Conservation (phyloP, 805 yeast species). For the Wickerhamomyces subpelliculosus region DNA sequence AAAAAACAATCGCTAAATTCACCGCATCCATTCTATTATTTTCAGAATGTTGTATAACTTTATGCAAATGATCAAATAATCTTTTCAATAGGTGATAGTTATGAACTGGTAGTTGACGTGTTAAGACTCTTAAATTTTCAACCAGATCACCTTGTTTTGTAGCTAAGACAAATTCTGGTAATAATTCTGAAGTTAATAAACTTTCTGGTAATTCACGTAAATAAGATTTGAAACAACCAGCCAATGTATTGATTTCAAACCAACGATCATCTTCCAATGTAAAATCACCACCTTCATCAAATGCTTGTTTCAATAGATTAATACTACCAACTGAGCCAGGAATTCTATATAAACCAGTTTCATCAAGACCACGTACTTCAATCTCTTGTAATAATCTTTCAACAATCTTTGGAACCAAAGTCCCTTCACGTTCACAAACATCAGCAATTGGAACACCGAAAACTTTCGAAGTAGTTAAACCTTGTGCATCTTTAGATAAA, state of each 20-base stretch:
- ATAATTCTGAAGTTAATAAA: constrained; percentile 58
- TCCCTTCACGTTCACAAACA: constrained; percentile 66
- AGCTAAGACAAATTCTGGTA: constrained; percentile 47
- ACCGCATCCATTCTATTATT: constrained; percentile 82
- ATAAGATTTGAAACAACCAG: constrained; percentile 81
- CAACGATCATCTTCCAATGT: constrained; percentile 48
- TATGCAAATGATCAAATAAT: constrained; percentile 61
- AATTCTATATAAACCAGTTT: constrained; percentile 81
- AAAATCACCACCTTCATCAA: constrained; percentile 42
- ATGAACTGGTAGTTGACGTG: constrained; percentile 47
- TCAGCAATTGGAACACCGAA: constrained; percentile 83
- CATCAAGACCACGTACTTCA: constrained; percentile 83
- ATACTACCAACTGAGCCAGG: constrained; percentile 59
- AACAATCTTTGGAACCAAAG: constrained; percentile 58
- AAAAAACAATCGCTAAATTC: constrained; percentile 84
- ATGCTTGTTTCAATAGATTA: constrained; percentile 44
- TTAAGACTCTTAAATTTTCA: constrained; percentile 25
- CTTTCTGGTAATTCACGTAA: constrained; percentile 86
- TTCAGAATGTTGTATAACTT: constrained; percentile 59
- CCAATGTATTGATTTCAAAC: constrained; percentile 80
- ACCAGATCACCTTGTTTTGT: constrained; percentile 26
- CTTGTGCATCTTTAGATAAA: constrained; percentile 32
- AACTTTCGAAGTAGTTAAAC: constrained; percentile 41
- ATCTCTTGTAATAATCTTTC: constrained; percentile 63
- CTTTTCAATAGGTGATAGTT: constrained; percentile 66